phyloP scores from a whole-genome alignment of 345 rosid species.

The Euclidium syriacum region DNA sequence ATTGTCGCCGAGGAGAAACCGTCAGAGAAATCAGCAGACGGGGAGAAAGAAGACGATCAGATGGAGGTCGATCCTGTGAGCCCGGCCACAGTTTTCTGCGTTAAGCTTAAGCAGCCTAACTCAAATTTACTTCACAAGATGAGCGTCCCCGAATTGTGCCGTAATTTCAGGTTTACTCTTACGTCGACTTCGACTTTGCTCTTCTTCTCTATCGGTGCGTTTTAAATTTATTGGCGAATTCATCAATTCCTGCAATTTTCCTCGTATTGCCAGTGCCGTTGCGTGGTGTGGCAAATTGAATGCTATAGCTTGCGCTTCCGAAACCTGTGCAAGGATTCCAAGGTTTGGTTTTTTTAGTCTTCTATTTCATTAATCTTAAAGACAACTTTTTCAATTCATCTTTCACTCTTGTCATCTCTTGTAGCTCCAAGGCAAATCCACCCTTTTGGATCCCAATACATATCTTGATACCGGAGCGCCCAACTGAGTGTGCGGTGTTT shows the following conservation, averaged over 20 bases:
- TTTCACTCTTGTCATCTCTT: slow-evolving; percentile 10
- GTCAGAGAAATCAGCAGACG: slow-evolving; percentile 28
- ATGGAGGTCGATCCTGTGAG: slow-evolving; percentile 77
- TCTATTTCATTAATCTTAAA: background rate
- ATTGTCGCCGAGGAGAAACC: slow-evolving; percentile 7
- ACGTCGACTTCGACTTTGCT: background rate
- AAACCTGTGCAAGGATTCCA: slow-evolving; percentile 97
- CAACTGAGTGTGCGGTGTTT: slow-evolving; percentile 89
- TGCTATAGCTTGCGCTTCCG: slow-evolving; percentile 99
- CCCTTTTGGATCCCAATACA: slow-evolving; percentile 99
- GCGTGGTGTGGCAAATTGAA: slow-evolving; percentile 99
- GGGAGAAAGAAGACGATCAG: slow-evolving; percentile 43
- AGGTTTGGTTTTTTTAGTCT: slow-evolving; percentile 36
- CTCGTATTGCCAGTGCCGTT: slow-evolving; percentile 57
- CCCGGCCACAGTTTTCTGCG: slow-evolving; percentile 86
- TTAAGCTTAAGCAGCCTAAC: slow-evolving; percentile 80
- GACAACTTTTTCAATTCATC: background rate
- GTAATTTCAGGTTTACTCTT: slow-evolving; percentile 66
- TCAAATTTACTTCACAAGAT: slow-evolving; percentile 81
- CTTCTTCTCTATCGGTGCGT: background rate
- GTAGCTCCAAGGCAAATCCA: slow-evolving; percentile 79
- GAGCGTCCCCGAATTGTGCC: slow-evolving; percentile 87
- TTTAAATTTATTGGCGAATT: background rate
- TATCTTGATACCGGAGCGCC: slow-evolving; percentile 90
- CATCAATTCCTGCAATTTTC: background rate